Evolutionary conservation across 2,329 filamentous ascomycete genomes (phyloP).

Genomic region (Fusarium continuum): DNA sequence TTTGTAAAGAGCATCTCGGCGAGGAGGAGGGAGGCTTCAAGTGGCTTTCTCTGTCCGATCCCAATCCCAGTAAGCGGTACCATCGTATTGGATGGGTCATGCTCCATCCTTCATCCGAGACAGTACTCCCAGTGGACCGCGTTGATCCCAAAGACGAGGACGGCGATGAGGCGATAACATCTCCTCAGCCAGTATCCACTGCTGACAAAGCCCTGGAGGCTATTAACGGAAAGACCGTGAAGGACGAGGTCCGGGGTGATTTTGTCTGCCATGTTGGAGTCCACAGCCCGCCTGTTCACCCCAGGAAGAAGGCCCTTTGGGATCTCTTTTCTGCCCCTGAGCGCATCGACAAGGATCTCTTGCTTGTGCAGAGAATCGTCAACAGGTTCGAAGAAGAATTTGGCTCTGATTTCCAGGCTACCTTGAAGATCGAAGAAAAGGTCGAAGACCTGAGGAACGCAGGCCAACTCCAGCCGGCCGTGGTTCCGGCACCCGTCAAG

Average conservation of each 20-base stretch:
- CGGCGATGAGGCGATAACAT: conserved; percentile 65
- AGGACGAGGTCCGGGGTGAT: conserved; percentile 91
- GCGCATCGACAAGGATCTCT: conserved; percentile 88
- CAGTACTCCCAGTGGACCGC: conserved; percentile 70
- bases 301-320: conserved; percentile 95
- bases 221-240: conserved; percentile 97
- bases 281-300: conserved; percentile 85
- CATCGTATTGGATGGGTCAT: conserved; percentile 99
- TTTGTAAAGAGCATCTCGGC: conserved; percentile 93
- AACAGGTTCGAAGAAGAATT: conserved; percentile 87
- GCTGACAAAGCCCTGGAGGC: conserved; percentile 90
- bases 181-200: conserved; percentile 63
- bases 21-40: conserved; percentile 93
- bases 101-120: conserved; percentile 81
- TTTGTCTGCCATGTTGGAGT: conserved; percentile 98
- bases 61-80: conserved; percentile 95
- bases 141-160: conserved; percentile 78
- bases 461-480: conserved; percentile 77
- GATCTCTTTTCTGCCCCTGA: conserved; percentile 95
- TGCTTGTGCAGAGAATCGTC: conserved; percentile 82
- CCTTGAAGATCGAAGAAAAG: conserved; percentile 82
- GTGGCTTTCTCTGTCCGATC: conserved; percentile 94
- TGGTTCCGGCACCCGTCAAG: conserved; percentile 60
- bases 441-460: conserved; percentile 82
- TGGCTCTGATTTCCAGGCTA: conserved; percentile 78